A percentile compares a stretch with the other conserved stretches of the same genome.
These are phyloP conservation scores for Durusdinium trenchii DNA, from an alignment of 73 alveolate genomes.

Conservation along the genomic window DNA sequence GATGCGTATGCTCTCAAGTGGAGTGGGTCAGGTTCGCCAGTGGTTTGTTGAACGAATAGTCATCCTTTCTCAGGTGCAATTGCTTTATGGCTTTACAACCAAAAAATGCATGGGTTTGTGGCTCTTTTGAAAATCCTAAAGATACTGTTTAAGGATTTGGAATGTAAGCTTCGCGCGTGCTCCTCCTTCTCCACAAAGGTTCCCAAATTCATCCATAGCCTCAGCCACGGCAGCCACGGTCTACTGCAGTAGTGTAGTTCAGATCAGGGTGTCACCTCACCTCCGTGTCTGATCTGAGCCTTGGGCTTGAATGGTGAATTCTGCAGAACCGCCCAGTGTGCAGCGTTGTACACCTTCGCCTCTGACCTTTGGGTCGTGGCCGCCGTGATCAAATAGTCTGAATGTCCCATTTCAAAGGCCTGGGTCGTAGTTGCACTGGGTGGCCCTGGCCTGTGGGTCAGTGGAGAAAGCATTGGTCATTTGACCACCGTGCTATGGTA, in stretches of 20 bases:
- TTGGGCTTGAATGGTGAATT: constrained; percentile 49
- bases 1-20: too few relatives aligned
- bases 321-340: constrained; percentile 88
- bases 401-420: not conserved
- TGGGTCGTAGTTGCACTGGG: constrained; percentile 92
- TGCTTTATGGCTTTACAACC: too few relatives aligned
- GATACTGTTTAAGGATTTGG: not conserved
- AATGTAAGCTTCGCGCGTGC: constrained; percentile 30
- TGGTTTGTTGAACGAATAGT: too few relatives aligned
- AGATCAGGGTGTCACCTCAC: not conserved
- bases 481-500: not conserved
- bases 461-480: not conserved
- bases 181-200: constrained; percentile 93
- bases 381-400: not conserved
- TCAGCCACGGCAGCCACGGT: not conserved
- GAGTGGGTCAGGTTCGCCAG: too few relatives aligned
- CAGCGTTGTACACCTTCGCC: constrained; percentile 90
- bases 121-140: not conserved
- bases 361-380: constrained; percentile 17
- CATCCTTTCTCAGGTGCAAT: too few relatives aligned
- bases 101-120: not conserved
- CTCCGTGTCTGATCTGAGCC: not conserved
- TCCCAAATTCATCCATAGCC: constrained; percentile 92
- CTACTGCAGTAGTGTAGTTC: not conserved
- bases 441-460: constrained; percentile 46